These are phyloP conservation scores for Penicillium nucicola DNA, from an alignment of 495 filamentous ascomycete genomes.

Conservation along the genomic window DNA sequence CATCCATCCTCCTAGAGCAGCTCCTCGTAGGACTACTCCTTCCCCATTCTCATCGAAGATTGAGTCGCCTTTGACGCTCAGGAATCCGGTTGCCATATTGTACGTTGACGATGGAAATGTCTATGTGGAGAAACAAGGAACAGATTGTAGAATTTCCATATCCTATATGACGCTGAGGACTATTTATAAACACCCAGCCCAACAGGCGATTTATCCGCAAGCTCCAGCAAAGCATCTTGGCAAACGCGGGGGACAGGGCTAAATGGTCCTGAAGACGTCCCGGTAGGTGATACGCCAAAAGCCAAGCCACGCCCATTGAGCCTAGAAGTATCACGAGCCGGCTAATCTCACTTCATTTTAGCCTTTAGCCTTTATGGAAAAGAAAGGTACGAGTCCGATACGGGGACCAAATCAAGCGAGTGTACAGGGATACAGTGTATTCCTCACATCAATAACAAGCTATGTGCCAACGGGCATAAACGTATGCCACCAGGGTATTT, in stretches of 20 bases:
- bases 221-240: background rate
- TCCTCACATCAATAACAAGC: conserved; percentile 14
- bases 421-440: conserved; percentile 3
- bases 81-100: conserved; percentile 34
- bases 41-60: conserved; percentile 47
- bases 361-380: conserved; percentile 6
- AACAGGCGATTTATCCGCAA: background rate
- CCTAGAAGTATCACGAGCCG: background rate
- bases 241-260: conserved; percentile 3
- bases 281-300: background rate
- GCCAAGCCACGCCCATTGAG: background rate
- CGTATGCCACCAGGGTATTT: conserved; percentile 24
- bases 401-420: background rate
- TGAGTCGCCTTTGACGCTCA: conserved; percentile 41
- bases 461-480: conserved; percentile 15
- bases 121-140: too few species aligned
- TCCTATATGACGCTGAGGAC: too few species aligned
- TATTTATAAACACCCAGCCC: conserved; percentile 1
- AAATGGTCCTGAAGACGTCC: background rate
- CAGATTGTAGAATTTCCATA: too few species aligned
- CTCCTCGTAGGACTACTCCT: conserved; percentile 47
- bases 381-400: background rate
- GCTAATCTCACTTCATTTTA: conserved; percentile 6
- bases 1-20: conserved; percentile 48
- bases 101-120: background rate